Base-by-base conservation (phyloP, 2,329 filamentous ascomycete genomes). In the Juglanconis sp. region DNA sequence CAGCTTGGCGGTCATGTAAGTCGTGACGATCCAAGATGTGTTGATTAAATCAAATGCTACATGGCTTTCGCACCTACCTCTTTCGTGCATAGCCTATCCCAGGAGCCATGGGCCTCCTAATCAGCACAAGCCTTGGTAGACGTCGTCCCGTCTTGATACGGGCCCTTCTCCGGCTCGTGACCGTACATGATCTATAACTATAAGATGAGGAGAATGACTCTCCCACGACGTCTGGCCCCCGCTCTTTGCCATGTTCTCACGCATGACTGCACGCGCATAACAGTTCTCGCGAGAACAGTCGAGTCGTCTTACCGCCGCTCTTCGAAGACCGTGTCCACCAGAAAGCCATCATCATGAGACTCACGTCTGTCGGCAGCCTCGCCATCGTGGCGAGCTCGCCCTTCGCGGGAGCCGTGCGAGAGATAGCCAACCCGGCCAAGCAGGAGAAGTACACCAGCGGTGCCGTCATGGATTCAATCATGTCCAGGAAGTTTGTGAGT, bases 361-460 rank as follows among this genome's bases (percentile, higher is more conserved):
- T 34, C 42, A 54, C 17, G 3, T 44, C 42, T 46, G 40, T 54
- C 24, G 47, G 38, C 32, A 31, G 48, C 48, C 48, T 60, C 17
- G 53, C 58, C 40, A 38, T 55, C 35, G 46, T 56, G 53, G 58
- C 58, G 34, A 49, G 53, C 40, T 56, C 53, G 5, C 58, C 58
- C 15, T 60, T 60, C 15, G 48, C 32, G 38, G 53, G 40, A 13
- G 58, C 58, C 40, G 31, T 60, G 38, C 50, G 53, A 32, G 31
- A 60, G 47, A 55, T 60, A 9, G 31, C 44, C 34, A 56, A 56
- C 48, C 58, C 58, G 36, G 47, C 53, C 13, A 52, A 40, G 32
- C 58, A 60, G 53, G 58, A 56, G 44, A 56, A 56, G 32, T 60
- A 60, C 30, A 52, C 53, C 17, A 56, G 47, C 24, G 58, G 58